phyloP scores from a whole-genome alignment of 352 stramenopile genomes.

The Globisporangium barbulae region DNA sequence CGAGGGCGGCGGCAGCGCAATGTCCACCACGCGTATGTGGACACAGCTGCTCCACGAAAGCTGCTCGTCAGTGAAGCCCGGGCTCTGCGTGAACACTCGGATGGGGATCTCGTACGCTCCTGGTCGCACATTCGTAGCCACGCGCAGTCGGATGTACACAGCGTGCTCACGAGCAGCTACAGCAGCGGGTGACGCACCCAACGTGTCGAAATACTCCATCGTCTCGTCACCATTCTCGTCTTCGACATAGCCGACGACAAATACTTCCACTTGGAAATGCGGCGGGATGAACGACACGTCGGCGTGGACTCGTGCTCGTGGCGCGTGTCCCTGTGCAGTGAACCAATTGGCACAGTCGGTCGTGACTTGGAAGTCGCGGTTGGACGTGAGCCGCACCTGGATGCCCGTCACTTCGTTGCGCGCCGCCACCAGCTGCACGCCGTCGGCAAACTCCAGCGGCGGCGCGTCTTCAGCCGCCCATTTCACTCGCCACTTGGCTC shows the following conservation, averaged over 20 bases:
- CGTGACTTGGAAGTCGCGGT: slow-evolving; percentile 43
- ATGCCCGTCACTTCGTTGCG: slow-evolving; percentile 56
- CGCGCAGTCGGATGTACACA: slow-evolving; percentile 56
- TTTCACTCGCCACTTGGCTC: slow-evolving; percentile 20
- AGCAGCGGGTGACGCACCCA: slow-evolving; percentile 25
- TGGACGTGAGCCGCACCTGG: slow-evolving; percentile 56
- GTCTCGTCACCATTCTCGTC: slow-evolving; percentile 51
- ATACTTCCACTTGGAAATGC: slow-evolving; percentile 41
- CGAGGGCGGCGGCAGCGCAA: slow-evolving; percentile 40
- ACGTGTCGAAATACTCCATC: slow-evolving; percentile 59
- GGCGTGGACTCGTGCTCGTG: slow-evolving; percentile 48
- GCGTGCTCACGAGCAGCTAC: slow-evolving; percentile 35
- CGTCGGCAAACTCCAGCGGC: slow-evolving; percentile 30
- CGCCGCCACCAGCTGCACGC: slow-evolving; percentile 36
- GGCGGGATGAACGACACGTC: slow-evolving; percentile 56
- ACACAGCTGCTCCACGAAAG: slow-evolving; percentile 61
- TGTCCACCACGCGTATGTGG: slow-evolving; percentile 45
- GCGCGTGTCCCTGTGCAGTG: slow-evolving; percentile 47
- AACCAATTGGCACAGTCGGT: slow-evolving; percentile 63
- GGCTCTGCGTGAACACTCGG: slow-evolving; percentile 57
- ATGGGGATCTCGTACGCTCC: slow-evolving; percentile 66
- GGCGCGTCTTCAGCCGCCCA: slow-evolving; percentile 32
- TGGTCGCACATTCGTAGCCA: slow-evolving; percentile 28
- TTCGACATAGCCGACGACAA: slow-evolving; percentile 57
- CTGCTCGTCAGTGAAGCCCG: slow-evolving; percentile 65